These are phyloP conservation scores for Backusella westeae DNA, from an alignment of 192 early-diverging fungal genomes.

Conservation along the genomic window DNA sequence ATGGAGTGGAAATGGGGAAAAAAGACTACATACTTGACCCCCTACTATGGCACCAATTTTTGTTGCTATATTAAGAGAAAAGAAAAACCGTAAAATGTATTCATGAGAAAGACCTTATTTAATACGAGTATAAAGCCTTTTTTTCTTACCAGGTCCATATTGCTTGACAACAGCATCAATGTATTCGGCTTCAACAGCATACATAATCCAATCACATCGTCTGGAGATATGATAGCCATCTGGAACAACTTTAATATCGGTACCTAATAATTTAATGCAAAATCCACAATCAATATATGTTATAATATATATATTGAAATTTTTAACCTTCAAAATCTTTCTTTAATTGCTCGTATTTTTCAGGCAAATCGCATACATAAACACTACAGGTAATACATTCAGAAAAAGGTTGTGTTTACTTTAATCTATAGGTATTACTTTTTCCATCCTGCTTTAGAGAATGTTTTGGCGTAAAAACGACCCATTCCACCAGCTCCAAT, in stretches of 20 bases:
- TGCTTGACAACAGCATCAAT: constrained; percentile 76
- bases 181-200: constrained; percentile 91
- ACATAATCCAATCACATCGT: constrained; percentile 85
- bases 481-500: constrained; percentile 98
- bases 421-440: constrained; percentile 38
- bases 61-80: constrained; percentile 51
- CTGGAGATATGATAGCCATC: constrained; percentile 90
- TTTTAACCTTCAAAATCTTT: constrained; percentile 51
- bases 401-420: constrained; percentile 31
- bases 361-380: constrained; percentile 88
- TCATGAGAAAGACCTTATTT: not conserved
- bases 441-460: constrained; percentile 79
- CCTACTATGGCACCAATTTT: constrained; percentile 85
- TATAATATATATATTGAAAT: no score
- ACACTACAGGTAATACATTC: constrained; percentile 50
- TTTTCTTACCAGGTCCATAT: constrained; percentile 75
- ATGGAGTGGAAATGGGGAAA: not conserved
- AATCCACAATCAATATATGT: not conserved
- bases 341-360: constrained; percentile 62
- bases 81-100: not conserved
- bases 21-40: constrained; percentile 62
- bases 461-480: constrained; percentile 73
- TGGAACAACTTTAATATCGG: constrained; percentile 57
- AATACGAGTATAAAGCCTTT: not conserved
- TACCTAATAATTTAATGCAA: constrained; percentile 28